Evolutionary conservation across 1,139 yeast species (phyloP).

Genomic region (Pichia sp.): DNA sequence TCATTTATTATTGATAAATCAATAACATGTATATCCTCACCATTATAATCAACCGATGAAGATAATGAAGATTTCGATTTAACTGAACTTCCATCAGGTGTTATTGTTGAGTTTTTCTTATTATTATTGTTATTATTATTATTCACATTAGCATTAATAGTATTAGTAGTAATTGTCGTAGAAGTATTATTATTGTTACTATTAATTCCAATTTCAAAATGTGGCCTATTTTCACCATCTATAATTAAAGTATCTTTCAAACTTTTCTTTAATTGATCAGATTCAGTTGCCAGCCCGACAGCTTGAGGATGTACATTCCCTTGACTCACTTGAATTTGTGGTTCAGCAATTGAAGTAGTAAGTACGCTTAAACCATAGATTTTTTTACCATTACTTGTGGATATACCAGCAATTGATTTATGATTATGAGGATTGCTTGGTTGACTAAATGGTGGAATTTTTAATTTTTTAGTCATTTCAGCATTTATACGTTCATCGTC

Average conservation of each 20-base stretch:
- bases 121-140: too few species aligned
- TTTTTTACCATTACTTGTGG: too few species aligned
- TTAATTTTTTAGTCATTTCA: slow-evolving; percentile 7
- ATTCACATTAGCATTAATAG: too few species aligned
- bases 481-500: slow-evolving; percentile 8
- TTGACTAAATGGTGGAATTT: slow-evolving; percentile 1
- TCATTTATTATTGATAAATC: slow-evolving; percentile 13
- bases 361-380: slow-evolving; percentile 17
- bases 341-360: slow-evolving; percentile 14
- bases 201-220: background rate
- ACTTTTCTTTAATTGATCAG: slow-evolving; percentile 15
- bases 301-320: too few species aligned
- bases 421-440: background rate
- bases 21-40: slow-evolving; percentile 17
- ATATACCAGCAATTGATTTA: background rate
- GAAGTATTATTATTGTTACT: background rate
- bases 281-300: too few species aligned
- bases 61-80: background rate
- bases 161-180: too few species aligned
- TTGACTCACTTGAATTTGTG: slow-evolving; percentile 11
- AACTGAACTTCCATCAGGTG: too few species aligned
- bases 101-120: too few species aligned
- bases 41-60: background rate
- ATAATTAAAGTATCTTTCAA: slow-evolving; percentile 15
- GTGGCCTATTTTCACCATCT: too few species aligned